Evolutionary conservation across 441 rosid species (phyloP).

Genomic region (Corymbia calophylla): DNA sequence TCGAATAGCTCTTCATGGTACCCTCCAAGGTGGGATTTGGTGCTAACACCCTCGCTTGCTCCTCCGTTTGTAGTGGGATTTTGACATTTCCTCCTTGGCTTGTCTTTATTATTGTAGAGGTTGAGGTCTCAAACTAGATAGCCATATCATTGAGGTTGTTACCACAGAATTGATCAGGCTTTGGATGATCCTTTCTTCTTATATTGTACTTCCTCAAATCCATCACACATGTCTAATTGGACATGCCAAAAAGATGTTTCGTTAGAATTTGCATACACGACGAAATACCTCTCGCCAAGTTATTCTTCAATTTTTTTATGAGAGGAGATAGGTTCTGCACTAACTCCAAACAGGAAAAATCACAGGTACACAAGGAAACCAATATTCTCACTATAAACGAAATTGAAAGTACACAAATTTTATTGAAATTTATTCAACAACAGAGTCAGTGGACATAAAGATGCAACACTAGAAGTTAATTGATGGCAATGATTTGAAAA

Average conservation of each 20-base stretch:
- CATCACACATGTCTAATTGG: fast-evolving
- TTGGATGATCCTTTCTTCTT: background rate
- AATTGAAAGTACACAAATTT: background rate
- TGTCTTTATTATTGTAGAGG: fast-evolving
- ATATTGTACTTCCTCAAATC: background rate
- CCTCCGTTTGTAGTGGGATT: background rate
- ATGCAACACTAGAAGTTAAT: background rate
- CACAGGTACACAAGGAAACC: background rate
- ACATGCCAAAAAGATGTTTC: background rate
- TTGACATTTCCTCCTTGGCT: background rate
- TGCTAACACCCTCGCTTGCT: background rate
- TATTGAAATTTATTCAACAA: too few relatives aligned
- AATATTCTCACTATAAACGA: background rate
- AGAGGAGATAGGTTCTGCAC: fast-evolving
- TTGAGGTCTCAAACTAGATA: fast-evolving
- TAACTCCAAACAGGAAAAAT: background rate
- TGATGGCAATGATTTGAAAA: fast-evolving
- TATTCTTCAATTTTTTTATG: background rate
- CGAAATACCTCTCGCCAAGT: too few relatives aligned
- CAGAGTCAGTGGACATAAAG: too few relatives aligned
- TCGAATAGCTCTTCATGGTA: background rate
- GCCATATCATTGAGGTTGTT: background rate
- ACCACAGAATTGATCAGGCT: fast-evolving
- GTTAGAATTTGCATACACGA: too few relatives aligned
- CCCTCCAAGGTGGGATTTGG: background rate